These are phyloP conservation scores for Medicago lupulina DNA, from an alignment of 306 rosid species.

Conservation along the genomic window DNA sequence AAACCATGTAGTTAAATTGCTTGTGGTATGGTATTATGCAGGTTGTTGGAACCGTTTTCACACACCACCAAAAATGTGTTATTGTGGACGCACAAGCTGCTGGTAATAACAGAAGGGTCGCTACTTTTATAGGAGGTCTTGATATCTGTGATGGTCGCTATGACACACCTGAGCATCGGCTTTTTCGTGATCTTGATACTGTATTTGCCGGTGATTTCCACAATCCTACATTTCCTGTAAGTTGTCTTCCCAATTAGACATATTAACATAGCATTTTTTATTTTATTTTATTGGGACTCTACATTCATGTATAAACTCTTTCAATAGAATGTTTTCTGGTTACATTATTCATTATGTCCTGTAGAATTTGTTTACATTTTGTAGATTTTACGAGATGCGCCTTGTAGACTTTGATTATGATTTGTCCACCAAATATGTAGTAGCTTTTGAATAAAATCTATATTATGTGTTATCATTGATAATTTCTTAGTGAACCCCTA, in stretches of 20 bases:
- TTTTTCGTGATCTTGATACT: slow-evolving; percentile 72
- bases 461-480: slow-evolving; percentile 14
- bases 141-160: slow-evolving; percentile 98
- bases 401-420: slow-evolving; percentile 3
- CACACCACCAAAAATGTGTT: slow-evolving; percentile 97
- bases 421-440: slow-evolving; percentile 9
- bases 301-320: slow-evolving; percentile 14
- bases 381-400: slow-evolving; percentile 11
- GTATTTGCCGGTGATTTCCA: slow-evolving; percentile 73
- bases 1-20: slow-evolving; percentile 32
- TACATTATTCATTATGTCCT: slow-evolving; percentile 2
- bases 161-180: slow-evolving; percentile 93
- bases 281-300: slow-evolving; percentile 25
- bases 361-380: neutral
- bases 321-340: slow-evolving; percentile 24
- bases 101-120: slow-evolving; percentile 82
- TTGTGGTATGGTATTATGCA: slow-evolving; percentile 51
- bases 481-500: slow-evolving; percentile 32
- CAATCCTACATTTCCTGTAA: slow-evolving; percentile 84
- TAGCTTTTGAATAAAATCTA: slow-evolving; percentile 21
- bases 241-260: slow-evolving; percentile 43
- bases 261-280: slow-evolving; percentile 9
- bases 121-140: slow-evolving; percentile 92
- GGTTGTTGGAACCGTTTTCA: slow-evolving; percentile 88
- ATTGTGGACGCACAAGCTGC: slow-evolving; percentile 82